A percentile compares a stretch with the other conserved stretches of the same genome.
Evolutionary conservation across 441 rosid species (phyloP).

Genomic region (Aleurites moluccanus): DNA sequence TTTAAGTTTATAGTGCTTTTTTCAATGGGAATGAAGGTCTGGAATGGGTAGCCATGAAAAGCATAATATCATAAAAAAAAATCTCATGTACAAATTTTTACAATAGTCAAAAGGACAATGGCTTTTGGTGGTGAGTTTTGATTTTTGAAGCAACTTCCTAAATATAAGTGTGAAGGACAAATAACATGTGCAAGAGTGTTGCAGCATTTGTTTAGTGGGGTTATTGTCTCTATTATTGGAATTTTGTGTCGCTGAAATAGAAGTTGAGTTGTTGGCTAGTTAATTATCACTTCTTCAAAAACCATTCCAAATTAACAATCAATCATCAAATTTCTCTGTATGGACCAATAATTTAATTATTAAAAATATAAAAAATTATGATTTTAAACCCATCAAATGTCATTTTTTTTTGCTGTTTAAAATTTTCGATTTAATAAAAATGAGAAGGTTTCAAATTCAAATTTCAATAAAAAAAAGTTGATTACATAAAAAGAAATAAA

Average conservation of each 20-base stretch:
- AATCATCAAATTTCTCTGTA: too few relatives aligned
- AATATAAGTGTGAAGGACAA: slow-evolving; percentile 1
- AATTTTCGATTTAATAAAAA: too few relatives aligned
- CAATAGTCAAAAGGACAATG: not conserved
- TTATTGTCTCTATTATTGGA: not conserved
- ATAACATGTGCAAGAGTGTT: not conserved
- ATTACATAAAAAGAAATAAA: too few relatives aligned
- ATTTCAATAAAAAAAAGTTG: too few relatives aligned
- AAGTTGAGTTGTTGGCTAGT: not conserved
- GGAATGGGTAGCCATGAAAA: not conserved
- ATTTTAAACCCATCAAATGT: too few relatives aligned
- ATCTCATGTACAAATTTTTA: not conserved
- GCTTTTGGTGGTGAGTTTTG: not conserved
- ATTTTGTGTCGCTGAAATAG: not conserved
- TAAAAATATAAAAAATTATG: too few relatives aligned
- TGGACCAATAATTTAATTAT: too few relatives aligned
- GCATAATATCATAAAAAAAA: not conserved
- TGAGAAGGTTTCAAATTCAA: too few relatives aligned
- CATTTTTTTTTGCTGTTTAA: too few relatives aligned
- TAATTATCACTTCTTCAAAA: too few relatives aligned
- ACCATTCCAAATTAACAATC: too few relatives aligned
- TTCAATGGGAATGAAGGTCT: not conserved
- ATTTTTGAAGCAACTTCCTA: not conserved
- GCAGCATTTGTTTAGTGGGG: not conserved
- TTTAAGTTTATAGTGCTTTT: not conserved